phyloP scores from a whole-genome alignment of 176 grass and related monocot species.

The Eleusine indica region DNA sequence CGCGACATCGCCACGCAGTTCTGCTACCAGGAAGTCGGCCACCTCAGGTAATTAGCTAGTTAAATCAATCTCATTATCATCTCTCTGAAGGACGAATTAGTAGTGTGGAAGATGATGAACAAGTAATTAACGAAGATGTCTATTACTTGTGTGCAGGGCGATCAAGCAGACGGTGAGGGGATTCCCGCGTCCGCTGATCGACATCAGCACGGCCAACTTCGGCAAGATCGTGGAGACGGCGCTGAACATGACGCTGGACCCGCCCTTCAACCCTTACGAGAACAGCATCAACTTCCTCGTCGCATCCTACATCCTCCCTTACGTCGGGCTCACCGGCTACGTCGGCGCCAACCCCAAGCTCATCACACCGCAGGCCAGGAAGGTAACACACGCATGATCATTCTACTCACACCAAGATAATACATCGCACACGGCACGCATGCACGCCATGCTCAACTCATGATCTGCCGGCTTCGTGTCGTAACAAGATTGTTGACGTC shows the following conservation, averaged over 20 bases:
- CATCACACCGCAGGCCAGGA: constrained; percentile 66
- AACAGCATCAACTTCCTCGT: constrained; percentile 83
- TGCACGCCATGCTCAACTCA: not conserved
- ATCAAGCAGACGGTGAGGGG: constrained; percentile 73
- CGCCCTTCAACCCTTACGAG: constrained; percentile 88
- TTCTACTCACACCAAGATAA: constrained; percentile 1
- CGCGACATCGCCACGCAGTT: constrained; percentile 73
- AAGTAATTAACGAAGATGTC: not conserved
- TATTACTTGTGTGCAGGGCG: constrained; percentile 45
- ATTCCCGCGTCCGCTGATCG: constrained; percentile 74
- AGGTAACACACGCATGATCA: constrained; percentile 31
- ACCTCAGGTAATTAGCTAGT: constrained; percentile 54
- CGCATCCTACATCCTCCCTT: constrained; percentile 85
- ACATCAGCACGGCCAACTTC: constrained; percentile 71
- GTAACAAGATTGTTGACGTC: not conserved
- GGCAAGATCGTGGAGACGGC: constrained; percentile 75
- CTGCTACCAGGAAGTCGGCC: constrained; percentile 92
- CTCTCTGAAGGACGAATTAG: not conserved
- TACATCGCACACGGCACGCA: not conserved
- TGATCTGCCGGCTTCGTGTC: not conserved
- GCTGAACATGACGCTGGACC: constrained; percentile 60
- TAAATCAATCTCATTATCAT: not conserved
- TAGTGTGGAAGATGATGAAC: not conserved
- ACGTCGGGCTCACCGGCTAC: constrained; percentile 91
- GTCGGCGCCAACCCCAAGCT: constrained; percentile 84